Evolutionary conservation across 768 basidiomycete genomes (phyloP).

Genomic region (Amanita polypyramis): DNA sequence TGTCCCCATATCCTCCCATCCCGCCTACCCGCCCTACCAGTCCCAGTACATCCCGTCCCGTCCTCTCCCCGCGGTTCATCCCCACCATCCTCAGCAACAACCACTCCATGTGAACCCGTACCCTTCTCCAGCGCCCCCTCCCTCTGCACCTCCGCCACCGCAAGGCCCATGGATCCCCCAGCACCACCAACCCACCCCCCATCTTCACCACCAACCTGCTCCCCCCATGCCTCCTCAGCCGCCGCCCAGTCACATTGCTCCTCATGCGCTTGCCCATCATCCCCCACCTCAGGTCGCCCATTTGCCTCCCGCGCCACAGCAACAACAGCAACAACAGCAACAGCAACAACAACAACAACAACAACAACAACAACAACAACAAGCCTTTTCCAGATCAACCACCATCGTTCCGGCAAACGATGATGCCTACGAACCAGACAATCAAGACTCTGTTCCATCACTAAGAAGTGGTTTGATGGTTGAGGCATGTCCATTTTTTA

Average conservation of each 20-base stretch:
- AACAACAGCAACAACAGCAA: slow-evolving; percentile 12
- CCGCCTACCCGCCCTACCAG: slow-evolving; percentile 23
- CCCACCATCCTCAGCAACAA: slow-evolving; percentile 23
- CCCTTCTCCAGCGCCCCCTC: slow-evolving; percentile 31
- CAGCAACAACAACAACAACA: slow-evolving; percentile 11
- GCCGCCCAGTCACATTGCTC: slow-evolving; percentile 12
- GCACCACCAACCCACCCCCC: slow-evolving; percentile 17
- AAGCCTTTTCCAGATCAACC: slow-evolving; percentile 26
- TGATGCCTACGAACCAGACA: slow-evolving; percentile 20
- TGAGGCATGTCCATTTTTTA: slow-evolving; percentile 25
- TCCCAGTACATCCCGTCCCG: slow-evolving; percentile 22
- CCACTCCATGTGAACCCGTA: slow-evolving; percentile 33
- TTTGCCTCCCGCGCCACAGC: slow-evolving; percentile 9
- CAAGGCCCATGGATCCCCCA: slow-evolving; percentile 30
- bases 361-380: slow-evolving; percentile 11
- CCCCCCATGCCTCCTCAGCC: slow-evolving; percentile 14
- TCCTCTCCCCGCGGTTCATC: slow-evolving; percentile 18
- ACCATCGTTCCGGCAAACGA: neutral
- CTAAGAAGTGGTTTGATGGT: slow-evolving; percentile 29
- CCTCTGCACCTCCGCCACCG: slow-evolving; percentile 23
- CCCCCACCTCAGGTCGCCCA: slow-evolving; percentile 12
- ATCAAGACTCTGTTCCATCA: slow-evolving; percentile 25
- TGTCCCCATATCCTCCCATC: slow-evolving; percentile 24
- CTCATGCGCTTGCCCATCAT: slow-evolving; percentile 11
- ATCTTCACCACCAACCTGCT: slow-evolving; percentile 14